These are phyloP conservation scores for Chenopodium formosanum DNA, from an alignment of 148 eudicot genomes.

Conservation along the genomic window DNA sequence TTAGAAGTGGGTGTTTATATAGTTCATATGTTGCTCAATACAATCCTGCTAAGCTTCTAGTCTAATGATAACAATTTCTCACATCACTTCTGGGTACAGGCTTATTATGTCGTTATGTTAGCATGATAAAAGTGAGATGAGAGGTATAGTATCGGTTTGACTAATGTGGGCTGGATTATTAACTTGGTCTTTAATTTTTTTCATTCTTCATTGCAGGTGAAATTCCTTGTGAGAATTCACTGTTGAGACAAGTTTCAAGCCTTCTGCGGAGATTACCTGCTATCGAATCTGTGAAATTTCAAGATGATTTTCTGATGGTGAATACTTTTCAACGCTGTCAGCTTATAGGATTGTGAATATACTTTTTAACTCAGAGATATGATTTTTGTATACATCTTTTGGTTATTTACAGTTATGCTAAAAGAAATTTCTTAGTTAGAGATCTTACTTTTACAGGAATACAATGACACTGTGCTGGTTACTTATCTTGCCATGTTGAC, in stretches of 20 bases:
- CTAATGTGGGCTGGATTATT: neutral
- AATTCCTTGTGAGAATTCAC: conserved; percentile 53
- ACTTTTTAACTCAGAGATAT: neutral
- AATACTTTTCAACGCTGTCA: conserved; percentile 19
- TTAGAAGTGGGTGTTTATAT: neutral
- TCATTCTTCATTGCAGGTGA: conserved; percentile 51
- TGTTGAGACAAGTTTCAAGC: conserved; percentile 94
- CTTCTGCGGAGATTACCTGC: conserved; percentile 95
- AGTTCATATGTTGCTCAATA: neutral
- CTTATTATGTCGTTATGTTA: neutral
- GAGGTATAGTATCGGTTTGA: neutral
- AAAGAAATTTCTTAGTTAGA: neutral
- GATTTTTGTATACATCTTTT: neutral
- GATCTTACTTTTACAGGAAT: conserved; percentile 56
- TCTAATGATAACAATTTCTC: neutral
- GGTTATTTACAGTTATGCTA: neutral
- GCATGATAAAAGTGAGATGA: conserved; percentile 3
- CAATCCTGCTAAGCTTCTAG: neutral
- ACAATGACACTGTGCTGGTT: conserved; percentile 83
- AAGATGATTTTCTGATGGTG: conserved; percentile 92
- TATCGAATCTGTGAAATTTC: conserved; percentile 80
- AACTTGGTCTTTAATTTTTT: neutral
- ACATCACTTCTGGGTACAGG: neutral
- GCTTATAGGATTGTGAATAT: neutral
- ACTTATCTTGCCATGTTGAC: conserved; percentile 89